These are phyloP conservation scores for Lipomyces orientalis DNA, from an alignment of 805 yeast genomes.

Conservation along the genomic window DNA sequence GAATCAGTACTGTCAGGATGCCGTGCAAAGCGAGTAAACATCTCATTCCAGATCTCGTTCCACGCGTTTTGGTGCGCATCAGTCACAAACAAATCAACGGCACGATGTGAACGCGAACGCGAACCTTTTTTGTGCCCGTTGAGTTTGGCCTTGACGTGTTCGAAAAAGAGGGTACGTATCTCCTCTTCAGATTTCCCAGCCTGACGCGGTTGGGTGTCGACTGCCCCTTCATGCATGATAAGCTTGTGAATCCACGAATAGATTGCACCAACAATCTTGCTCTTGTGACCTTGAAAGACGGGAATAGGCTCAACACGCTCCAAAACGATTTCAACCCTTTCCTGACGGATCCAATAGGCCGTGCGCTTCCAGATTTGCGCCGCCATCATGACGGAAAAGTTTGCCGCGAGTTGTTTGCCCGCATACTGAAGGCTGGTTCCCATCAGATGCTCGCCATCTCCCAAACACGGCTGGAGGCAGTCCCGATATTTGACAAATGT, in stretches of 20 bases:
- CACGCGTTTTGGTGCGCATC: not conserved
- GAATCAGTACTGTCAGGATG: not conserved
- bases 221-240: no score
- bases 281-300: no score
- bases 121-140: not conserved
- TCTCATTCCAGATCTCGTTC: not conserved
- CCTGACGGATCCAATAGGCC: no score
- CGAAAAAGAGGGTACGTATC: not conserved
- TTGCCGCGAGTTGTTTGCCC: not conserved
- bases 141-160: not conserved
- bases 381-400: no score
- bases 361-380: no score
- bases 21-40: conserved; percentile 3
- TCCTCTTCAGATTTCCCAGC: not conserved
- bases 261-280: no score
- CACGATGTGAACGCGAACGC: conserved; percentile 1
- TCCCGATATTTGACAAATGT: not conserved
- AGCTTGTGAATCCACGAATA: no score
- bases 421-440: not conserved
- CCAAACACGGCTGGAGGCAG: not conserved
- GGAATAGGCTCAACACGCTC: no score
- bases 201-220: not conserved
- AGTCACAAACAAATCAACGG: not conserved
- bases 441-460: not conserved
- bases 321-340: no score